Percentiles rank a stretch among this genome's conserved stretches.
Evolutionary conservation across 2,329 filamentous ascomycete genomes (phyloP).

Genomic region (Epicoccum nigrum): DNA sequence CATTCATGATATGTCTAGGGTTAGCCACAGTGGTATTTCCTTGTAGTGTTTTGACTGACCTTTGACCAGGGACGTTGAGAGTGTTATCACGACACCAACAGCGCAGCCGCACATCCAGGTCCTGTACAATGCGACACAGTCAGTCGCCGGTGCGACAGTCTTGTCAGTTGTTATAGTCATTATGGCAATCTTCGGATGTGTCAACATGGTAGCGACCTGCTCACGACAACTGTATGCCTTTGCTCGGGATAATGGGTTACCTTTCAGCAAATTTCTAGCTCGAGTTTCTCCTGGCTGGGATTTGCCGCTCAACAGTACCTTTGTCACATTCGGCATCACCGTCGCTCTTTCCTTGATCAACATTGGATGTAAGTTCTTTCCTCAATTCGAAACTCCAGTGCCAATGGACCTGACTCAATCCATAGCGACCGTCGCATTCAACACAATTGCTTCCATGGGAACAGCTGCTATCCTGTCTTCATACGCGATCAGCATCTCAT

Average conservation of each 20-base stretch:
- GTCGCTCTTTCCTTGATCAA: slow-evolving; percentile 49
- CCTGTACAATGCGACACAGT: background rate
- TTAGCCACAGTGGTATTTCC: no score
- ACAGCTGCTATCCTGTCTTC: no score
- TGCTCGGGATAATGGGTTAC: slow-evolving; percentile 24
- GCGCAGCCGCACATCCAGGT: slow-evolving; percentile 18
- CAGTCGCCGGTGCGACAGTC: slow-evolving; percentile 39
- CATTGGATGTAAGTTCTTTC: slow-evolving; percentile 38
- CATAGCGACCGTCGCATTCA: background rate
- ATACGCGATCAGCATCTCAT: no score
- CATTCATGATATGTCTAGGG: background rate
- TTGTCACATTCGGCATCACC: slow-evolving; percentile 29
- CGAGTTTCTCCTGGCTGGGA: slow-evolving; percentile 23
- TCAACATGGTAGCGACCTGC: slow-evolving; percentile 18
- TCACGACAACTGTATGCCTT: slow-evolving; percentile 38
- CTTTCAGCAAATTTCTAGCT: slow-evolving; percentile 26
- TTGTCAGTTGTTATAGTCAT: no score
- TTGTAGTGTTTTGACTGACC: no score
- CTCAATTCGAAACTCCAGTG: no score
- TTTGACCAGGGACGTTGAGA: slow-evolving; percentile 1
- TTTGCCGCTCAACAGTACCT: slow-evolving; percentile 44
- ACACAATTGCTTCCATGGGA: no score
- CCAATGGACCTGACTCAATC: background rate
- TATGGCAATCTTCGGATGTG: slow-evolving; percentile 14
- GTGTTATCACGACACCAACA: slow-evolving; percentile 16